A percentile compares a stretch with the other conserved stretches of the same genome.
Conservation (phyloP, 2,329 filamentous ascomycete species). For the Fusarium oxysporum region DNA sequence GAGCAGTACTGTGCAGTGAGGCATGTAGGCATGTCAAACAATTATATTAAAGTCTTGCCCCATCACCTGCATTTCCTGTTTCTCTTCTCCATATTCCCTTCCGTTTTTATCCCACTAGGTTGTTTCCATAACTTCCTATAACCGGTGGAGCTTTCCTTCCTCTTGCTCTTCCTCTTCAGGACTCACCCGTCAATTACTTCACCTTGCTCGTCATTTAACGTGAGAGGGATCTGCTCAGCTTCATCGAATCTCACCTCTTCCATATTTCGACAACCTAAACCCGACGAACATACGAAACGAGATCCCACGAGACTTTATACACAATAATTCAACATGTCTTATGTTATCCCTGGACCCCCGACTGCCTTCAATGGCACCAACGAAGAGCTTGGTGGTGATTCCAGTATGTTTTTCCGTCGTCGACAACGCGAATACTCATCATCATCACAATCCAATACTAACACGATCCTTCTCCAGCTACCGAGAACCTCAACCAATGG, state of each 20-base stretch:
- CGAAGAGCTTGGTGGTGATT: constrained; percentile 76
- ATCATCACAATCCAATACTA: constrained; percentile 1
- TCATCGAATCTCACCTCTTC: constrained; percentile 1
- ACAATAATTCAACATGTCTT: constrained; percentile 62
- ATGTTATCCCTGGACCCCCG: constrained; percentile 69
- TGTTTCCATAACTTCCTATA: constrained; percentile 21
- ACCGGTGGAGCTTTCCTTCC: constrained; percentile 26
- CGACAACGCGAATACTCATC: neutral
- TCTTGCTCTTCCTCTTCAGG: constrained; percentile 1
- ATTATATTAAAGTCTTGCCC: constrained; percentile 36
- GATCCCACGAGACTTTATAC: neutral
- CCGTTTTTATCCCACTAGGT: constrained; percentile 21
- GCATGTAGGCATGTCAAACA: constrained; percentile 6
- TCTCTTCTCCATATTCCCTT: constrained; percentile 13
- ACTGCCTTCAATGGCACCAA: constrained; percentile 73
- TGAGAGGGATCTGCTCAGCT: constrained; percentile 11
- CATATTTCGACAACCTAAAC: neutral
- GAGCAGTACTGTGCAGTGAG: neutral
- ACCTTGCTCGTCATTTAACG: constrained; percentile 6
- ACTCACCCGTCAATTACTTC: constrained; percentile 12
- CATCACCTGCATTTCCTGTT: constrained; percentile 3
- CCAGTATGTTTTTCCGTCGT: constrained; percentile 66
- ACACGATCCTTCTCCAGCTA: constrained; percentile 61
- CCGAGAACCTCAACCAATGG: constrained; percentile 95
- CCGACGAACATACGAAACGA: constrained; percentile 21